These are phyloP conservation scores for Elaeis guineensis DNA, from an alignment of 176 grass and related monocot genomes.

Conservation along the genomic window DNA sequence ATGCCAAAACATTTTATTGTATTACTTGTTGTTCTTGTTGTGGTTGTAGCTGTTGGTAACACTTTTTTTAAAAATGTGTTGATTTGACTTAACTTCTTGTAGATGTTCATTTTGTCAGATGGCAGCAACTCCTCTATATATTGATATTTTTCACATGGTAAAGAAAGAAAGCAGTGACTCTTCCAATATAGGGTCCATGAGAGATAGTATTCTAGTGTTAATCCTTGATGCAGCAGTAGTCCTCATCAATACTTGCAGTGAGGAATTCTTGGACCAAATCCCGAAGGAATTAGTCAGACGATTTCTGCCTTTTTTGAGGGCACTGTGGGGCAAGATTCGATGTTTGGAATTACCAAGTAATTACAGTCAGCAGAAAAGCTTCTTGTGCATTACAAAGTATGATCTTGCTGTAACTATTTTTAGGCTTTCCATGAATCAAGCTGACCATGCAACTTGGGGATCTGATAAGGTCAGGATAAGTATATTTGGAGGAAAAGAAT, in stretches of 20 bases:
- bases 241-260: slow-evolving; percentile 47
- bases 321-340: slow-evolving; percentile 33
- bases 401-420: slow-evolving; percentile 70
- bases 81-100: background rate
- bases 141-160: background rate
- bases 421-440: slow-evolving; percentile 50
- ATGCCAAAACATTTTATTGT: background rate
- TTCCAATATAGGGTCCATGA: background rate
- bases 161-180: background rate
- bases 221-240: slow-evolving; percentile 33
- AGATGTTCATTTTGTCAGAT: slow-evolving; percentile 23
- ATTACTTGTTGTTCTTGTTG: background rate
- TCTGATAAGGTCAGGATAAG: slow-evolving; percentile 20
- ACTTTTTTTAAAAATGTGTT: background rate
- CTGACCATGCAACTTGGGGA: slow-evolving; percentile 15
- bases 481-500: slow-evolving; percentile 43
- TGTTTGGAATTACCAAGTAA: background rate
- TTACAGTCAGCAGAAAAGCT: background rate
- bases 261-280: slow-evolving; percentile 14
- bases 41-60: no score
- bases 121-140: background rate
- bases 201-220: slow-evolving; percentile 25
- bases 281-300: slow-evolving; percentile 27
- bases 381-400: slow-evolving; percentile 26
- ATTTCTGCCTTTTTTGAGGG: slow-evolving; percentile 27